phyloP scores from a whole-genome alignment of 208 protist species.

The Herpetomonas samuelpessoai region DNA sequence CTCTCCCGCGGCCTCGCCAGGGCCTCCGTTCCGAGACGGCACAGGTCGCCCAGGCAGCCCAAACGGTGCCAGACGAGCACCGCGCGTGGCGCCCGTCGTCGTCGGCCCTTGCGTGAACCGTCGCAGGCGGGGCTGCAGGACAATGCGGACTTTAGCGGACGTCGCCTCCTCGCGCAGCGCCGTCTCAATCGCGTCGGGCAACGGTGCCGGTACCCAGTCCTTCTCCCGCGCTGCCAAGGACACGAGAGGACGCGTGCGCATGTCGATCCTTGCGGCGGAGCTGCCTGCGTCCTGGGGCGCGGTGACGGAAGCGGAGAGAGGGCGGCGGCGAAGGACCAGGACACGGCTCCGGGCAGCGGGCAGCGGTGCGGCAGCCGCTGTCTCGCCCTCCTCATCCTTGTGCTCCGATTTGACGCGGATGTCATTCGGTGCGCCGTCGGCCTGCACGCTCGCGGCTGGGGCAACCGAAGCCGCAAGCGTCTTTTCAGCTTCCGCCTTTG shows the following conservation, averaged over 20 bases:
- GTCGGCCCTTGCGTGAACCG: conserved; percentile 33
- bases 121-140: conserved; percentile 74
- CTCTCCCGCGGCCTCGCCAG: conserved; percentile 21
- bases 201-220: conserved; percentile 19
- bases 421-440: neutral
- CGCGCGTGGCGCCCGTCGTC: neutral
- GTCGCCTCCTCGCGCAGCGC: conserved; percentile 70
- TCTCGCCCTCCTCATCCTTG: no score
- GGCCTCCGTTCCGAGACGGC: neutral
- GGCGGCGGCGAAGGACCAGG: no score
- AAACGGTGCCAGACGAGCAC: neutral
- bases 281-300: conserved; percentile 13
- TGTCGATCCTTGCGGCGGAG: neutral
- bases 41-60: neutral
- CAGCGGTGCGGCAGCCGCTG: no score
- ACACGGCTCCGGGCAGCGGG: no score
- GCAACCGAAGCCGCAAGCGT: neutral
- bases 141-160: conserved; percentile 67
- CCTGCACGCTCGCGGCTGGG: neutral
- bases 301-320: neutral
- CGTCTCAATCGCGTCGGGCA: conserved; percentile 45
- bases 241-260: conserved; percentile 25
- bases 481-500: neutral
- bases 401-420: no score
- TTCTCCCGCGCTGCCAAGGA: conserved; percentile 32